Conservation (phyloP, 2,329 filamentous ascomycete genomes). For the Sporothrix curviconia region DNA sequence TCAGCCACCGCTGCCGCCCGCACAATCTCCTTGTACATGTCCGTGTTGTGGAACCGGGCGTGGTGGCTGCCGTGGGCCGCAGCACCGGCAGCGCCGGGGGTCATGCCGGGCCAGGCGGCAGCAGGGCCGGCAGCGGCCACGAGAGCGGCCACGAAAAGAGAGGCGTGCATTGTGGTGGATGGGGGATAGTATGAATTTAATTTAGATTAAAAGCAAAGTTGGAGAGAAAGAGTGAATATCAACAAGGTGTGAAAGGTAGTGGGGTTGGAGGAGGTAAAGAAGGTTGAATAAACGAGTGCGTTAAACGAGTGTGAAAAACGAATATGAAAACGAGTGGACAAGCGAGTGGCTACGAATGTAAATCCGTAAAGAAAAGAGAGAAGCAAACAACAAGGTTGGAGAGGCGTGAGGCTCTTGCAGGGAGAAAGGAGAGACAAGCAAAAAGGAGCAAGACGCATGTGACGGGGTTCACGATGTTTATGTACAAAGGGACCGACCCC, state of each 20-base stretch:
- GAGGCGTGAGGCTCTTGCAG: background rate
- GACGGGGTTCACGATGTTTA: constrained; percentile 5
- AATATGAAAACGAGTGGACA: background rate
- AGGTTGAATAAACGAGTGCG: too few species aligned
- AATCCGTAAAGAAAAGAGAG: background rate
- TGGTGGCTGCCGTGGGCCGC: constrained; percentile 1
- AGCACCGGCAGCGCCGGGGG: background rate
- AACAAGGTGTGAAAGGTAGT: too few species aligned
- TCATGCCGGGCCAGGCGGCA: constrained; percentile 17
- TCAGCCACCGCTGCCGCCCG: constrained; percentile 2
- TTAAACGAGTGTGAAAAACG: too few species aligned
- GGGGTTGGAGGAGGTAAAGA: too few species aligned
- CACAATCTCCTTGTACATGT: constrained; percentile 12
- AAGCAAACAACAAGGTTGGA: background rate
- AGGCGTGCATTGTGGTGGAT: constrained; percentile 10
- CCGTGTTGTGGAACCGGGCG: constrained; percentile 9
- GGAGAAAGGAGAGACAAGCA: background rate
- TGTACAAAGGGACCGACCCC: background rate
- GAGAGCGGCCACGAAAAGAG: constrained; percentile 5
- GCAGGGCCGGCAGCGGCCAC: constrained; percentile 11
- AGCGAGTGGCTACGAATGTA: constrained; percentile 3
- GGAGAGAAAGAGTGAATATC: background rate
- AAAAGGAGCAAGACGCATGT: background rate
- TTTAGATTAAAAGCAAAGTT: background rate
- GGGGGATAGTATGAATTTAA: too few species aligned